These are phyloP conservation scores for Gelatoporia subvermispora DNA, from an alignment of 768 basidiomycete species.

Conservation along the genomic window DNA sequence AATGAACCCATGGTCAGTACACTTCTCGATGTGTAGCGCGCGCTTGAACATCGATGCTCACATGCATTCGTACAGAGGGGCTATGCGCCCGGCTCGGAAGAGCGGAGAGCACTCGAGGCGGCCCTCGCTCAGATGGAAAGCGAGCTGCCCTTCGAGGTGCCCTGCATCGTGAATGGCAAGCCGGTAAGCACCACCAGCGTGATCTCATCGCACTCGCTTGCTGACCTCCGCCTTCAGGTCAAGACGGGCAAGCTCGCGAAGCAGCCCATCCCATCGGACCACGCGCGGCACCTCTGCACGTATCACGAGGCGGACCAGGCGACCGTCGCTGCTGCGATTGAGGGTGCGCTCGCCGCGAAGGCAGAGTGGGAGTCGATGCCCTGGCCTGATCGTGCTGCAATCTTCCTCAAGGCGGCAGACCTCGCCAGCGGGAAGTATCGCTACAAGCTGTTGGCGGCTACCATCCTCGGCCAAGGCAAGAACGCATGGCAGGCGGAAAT, in stretches of 20 bases:
- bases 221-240: conserved; percentile 41
- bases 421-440: conserved; percentile 93
- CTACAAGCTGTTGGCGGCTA: conserved; percentile 92
- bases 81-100: conserved; percentile 76
- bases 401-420: conserved; percentile 98
- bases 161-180: conserved; percentile 88
- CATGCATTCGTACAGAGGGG: conserved; percentile 41
- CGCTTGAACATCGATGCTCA: neutral
- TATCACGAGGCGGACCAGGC: conserved; percentile 87
- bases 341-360: conserved; percentile 84
- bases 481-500: conserved; percentile 99
- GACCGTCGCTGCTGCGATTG: conserved; percentile 74
- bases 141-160: conserved; percentile 85
- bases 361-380: conserved; percentile 89
- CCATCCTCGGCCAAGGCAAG: conserved; percentile 98
- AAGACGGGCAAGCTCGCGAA: conserved; percentile 74
- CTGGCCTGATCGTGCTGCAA: conserved; percentile 95
- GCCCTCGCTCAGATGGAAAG: conserved; percentile 78
- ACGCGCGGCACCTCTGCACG: conserved; percentile 71
- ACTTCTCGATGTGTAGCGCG: conserved; percentile 11
- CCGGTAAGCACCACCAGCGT: conserved; percentile 42
- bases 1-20: conserved; percentile 88
- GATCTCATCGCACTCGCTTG: neutral
- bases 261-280: conserved; percentile 84
- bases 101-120: conserved; percentile 67